Percentiles rank a stretch among this genome's conserved stretches.
phyloP scores from a whole-genome alignment of 2,329 filamentous ascomycete species.

The Sodiomyces alkalinus region DNA sequence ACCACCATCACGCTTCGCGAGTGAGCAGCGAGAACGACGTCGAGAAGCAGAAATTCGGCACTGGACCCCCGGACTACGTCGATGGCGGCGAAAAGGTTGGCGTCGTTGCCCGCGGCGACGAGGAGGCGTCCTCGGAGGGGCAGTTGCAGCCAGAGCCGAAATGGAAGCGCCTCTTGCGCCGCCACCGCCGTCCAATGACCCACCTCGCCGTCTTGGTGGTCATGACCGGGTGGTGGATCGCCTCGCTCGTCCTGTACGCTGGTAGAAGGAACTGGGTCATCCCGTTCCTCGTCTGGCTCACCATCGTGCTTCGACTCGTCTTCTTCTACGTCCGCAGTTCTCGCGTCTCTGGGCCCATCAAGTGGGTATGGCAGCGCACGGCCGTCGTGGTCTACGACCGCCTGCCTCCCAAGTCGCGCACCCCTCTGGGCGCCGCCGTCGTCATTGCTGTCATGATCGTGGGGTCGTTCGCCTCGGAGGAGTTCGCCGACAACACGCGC shows the following conservation, averaged over 20 bases:
- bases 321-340: constrained; percentile 58
- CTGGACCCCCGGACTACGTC: constrained; percentile 19
- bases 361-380: constrained; percentile 51
- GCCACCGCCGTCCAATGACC: constrained; percentile 26
- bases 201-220: constrained; percentile 29
- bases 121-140: constrained; percentile 6
- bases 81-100: constrained; percentile 23
- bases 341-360: constrained; percentile 50
- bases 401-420: constrained; percentile 52
- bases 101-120: constrained; percentile 14
- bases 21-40: constrained; percentile 18
- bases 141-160: constrained; percentile 10
- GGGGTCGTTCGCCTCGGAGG: constrained; percentile 59
- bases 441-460: constrained; percentile 62
- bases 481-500: constrained; percentile 61
- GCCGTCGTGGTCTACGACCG: constrained; percentile 39
- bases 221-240: constrained; percentile 58
- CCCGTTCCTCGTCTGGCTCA: constrained; percentile 69
- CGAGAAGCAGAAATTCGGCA: constrained; percentile 10
- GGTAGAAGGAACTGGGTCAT: constrained; percentile 66
- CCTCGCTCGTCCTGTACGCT: constrained; percentile 56
- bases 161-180: constrained; percentile 22
- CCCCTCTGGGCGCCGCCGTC: constrained; percentile 44
- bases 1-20: constrained; percentile 12
- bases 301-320: constrained; percentile 56